Base-by-base conservation (phyloP, 176 grass and related monocot genomes). In the sorghum (Sorghum bicolor) region DNA sequence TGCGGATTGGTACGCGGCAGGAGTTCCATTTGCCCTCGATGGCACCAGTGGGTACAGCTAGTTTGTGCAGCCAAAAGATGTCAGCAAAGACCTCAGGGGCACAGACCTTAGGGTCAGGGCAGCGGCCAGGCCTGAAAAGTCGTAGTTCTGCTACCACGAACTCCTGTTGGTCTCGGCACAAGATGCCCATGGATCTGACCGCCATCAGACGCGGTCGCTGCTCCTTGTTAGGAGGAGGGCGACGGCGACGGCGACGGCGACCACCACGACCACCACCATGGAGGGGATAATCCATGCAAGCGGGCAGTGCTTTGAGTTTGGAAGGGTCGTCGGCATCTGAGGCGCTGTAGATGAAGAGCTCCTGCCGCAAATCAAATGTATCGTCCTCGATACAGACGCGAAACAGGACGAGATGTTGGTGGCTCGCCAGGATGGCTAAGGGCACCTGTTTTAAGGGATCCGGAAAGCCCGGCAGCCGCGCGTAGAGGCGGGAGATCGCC, bases 291-390 rank as follows among this genome's bases (percentile, higher is more conserved):
- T 30, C 13, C 41, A 44, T 15, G 44, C 64, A 67, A 36, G 30
- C 15, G 0, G 64, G 64, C 1, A 67, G 64, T 8, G 2, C 2
- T 67, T 19, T 17, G 31, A 80, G 30, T 44, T 11, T 36, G n/a
- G 20, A 50, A 1, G 63, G 0, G 43, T 80, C n/a, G 10, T 22
- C 1, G 19, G 8, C 0, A 3, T 6, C 33, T 1, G 8, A 1
- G 11, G 40, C 17, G 40, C 0, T 34, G 30, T 36, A 80, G 43
- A 80, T 10, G 43, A 20, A 67, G 64, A 67, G 9, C 1, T 36
- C 3, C 17, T 67, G 64, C 3, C 1, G 1, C 30, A 2, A 33
- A 33, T 0, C 6, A 3, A 0, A 1, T 0, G 0, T 1, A 1
- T 7, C 3, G 1, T n/a, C n/a, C n/a, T n/a, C n/a, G n/a, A n/a